phyloP scores from a whole-genome alignment of 1,139 yeast genomes.

The Schizosaccharomyces versatilis region DNA sequence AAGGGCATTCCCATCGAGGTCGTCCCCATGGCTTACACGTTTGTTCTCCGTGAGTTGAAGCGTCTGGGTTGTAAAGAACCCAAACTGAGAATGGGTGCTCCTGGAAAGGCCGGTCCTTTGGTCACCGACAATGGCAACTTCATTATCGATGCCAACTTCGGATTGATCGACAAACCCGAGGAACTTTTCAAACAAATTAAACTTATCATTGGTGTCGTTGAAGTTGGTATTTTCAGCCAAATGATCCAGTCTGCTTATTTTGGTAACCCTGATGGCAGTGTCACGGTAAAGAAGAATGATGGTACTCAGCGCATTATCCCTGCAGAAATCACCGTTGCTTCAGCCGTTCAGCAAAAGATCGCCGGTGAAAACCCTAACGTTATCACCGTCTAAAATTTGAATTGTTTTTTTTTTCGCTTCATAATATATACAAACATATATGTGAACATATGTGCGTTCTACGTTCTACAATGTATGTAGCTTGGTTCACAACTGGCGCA shows the following conservation, averaged over 20 bases:
- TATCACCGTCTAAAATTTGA: too few relatives aligned
- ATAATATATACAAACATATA: too few relatives aligned
- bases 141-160: conserved; percentile 83
- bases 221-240: conserved; percentile 70
- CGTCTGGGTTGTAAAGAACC: conserved; percentile 46
- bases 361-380: too few relatives aligned
- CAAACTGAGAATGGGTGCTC: conserved; percentile 60
- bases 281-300: conserved; percentile 15
- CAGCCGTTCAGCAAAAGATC: background rate
- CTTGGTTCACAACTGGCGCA: too few relatives aligned
- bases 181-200: conserved; percentile 32
- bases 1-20: conserved; percentile 92
- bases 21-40: conserved; percentile 69
- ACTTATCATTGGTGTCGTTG: conserved; percentile 77
- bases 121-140: conserved; percentile 91
- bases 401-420: too few relatives aligned
- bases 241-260: conserved; percentile 67
- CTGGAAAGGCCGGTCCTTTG: conserved; percentile 94
- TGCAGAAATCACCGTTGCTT: background rate
- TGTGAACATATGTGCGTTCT: too few relatives aligned
- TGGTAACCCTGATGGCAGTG: conserved; percentile 61
- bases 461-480: too few relatives aligned
- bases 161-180: conserved; percentile 41
- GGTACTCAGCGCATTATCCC: background rate
- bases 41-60: conserved; percentile 41